phyloP scores from a whole-genome alignment of 2,329 filamentous ascomycete species.

The Arthrinium phaeospermum region DNA sequence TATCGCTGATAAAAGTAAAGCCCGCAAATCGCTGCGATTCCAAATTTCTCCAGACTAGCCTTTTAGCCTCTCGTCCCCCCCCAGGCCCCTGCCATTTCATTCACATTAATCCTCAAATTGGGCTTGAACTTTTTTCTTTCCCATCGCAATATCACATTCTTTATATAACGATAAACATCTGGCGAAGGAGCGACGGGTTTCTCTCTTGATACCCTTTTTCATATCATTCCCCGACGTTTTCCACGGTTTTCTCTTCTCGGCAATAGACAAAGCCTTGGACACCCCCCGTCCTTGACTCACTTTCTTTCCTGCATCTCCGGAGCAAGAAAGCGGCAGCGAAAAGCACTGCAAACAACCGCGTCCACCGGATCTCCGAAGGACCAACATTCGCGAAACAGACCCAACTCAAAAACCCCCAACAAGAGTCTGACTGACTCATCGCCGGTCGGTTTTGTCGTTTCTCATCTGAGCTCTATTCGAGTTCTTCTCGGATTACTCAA shows the following conservation, averaged over 20 bases:
- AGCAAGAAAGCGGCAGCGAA: not conserved
- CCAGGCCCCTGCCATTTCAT: not conserved
- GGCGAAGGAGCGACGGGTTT: not conserved
- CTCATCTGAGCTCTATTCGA: not conserved
- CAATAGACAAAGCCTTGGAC: not conserved
- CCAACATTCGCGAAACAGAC: not conserved
- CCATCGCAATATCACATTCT: not conserved
- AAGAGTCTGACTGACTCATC: constrained; percentile 4
- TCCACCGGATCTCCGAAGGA: not conserved
- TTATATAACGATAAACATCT: constrained; percentile 3
- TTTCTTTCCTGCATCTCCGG: not conserved
- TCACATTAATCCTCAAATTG: constrained; percentile 3
- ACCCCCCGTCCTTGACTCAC: not conserved
- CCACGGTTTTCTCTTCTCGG: not conserved
- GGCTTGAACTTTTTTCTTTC: not conserved
- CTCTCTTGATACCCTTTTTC: not conserved
- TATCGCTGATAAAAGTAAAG: constrained; percentile 5
- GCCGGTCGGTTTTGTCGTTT: not conserved
- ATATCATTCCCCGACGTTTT: not conserved
- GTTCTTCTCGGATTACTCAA: constrained; percentile 1
- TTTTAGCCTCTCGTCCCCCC: not conserved
- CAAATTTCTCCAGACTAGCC: constrained; percentile 9
- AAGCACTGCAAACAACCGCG: constrained; percentile 2
- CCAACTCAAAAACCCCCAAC: not conserved
- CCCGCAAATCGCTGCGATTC: not conserved